Base-by-base conservation (phyloP, 2,329 filamentous ascomycete species). In the Fusarium floridanum region DNA sequence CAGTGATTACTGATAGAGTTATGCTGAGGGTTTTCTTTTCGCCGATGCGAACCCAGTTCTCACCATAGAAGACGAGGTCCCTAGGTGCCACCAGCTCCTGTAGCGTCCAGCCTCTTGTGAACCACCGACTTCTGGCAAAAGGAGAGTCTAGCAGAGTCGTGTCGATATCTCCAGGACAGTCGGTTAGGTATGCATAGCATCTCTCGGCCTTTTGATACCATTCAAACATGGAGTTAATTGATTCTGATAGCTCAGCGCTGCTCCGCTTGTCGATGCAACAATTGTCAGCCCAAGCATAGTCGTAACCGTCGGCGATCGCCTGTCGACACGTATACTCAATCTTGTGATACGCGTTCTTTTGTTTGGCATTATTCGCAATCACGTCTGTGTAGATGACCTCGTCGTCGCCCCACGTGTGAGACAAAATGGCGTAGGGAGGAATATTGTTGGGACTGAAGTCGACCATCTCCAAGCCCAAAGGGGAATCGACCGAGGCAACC, bases 191-290 rank as follows among this genome's bases (percentile, higher is more conserved):
- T 12, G 41, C 59, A 36, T 61, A 61, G 6, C 59, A 61, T n/a
- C 20, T 34, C 6, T 34, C 41, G 9, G 59, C 59, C 22, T 39
- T 48, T 9, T 22, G 14, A n/a, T 64, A 64, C 62, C 37, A 65
- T 29, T 64, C 61, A 41, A 56, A 64, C 61, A 64, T 64, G 41
- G 60, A 62, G 20, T 62, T 62, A 16, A 62, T 62, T 4, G 61
- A n/a, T 24, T 63, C 61, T 55, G 48, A 64, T 14, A 60, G 64
- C 48, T 79, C 78, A 12, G 74, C 69, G 16, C 72, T 70, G 17
- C 71, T 76, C 5, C 62, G 74, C 22, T 76, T 73, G 66, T 79
- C 76, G 70, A 80, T 76, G 63, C 77, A 79, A 65, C 73, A 74
- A 2, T 72, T 76, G 27, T 79, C 76, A 6, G 73, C 66, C 78